A percentile compares a stretch with the other conserved stretches of the same genome.
phyloP scores from a whole-genome alignment of 2,329 filamentous ascomycete species.

The Aspergillus carbonarius region DNA sequence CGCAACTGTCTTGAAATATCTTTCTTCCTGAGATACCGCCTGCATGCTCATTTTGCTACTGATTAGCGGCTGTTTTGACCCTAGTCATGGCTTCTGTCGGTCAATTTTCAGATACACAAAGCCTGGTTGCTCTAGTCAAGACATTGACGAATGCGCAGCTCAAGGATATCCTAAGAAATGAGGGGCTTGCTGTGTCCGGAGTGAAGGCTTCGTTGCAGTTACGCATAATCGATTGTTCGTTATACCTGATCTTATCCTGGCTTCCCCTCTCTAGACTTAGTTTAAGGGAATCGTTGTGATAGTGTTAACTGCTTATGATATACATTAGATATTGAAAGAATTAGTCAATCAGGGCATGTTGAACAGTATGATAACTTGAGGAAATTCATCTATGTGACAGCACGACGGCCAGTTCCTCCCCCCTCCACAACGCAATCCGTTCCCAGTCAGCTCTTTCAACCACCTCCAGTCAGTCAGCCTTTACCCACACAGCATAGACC shows the following conservation, averaged over 20 bases:
- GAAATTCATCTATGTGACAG: slow-evolving; percentile 32
- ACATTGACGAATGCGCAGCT: slow-evolving; percentile 65
- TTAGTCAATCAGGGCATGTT: slow-evolving; percentile 22
- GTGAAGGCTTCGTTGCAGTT: slow-evolving; percentile 80
- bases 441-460: slow-evolving; percentile 26
- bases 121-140: slow-evolving; percentile 50
- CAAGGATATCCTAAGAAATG: slow-evolving; percentile 71
- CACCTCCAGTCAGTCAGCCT: slow-evolving; percentile 24
- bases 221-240: slow-evolving; percentile 76
- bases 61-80: not conserved
- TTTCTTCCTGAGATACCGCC: slow-evolving; percentile 19
- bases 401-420: slow-evolving; percentile 28
- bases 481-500: slow-evolving; percentile 28
- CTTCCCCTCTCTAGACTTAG: not conserved
- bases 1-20: slow-evolving; percentile 23
- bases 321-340: slow-evolving; percentile 28
- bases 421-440: slow-evolving; percentile 26
- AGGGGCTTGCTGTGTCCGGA: slow-evolving; percentile 74
- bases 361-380: slow-evolving; percentile 35
- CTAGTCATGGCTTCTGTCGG: slow-evolving; percentile 39
- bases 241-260: slow-evolving; percentile 4
- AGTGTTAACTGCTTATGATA: not conserved
- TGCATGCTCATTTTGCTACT: slow-evolving; percentile 6
- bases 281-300: not conserved
- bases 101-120: slow-evolving; percentile 41